Evolutionary conservation across 75 land plant genomes (phyloP), one percentile per base, ranked within the genome.

Genomic region (Ceratopteris richardii): DNA sequence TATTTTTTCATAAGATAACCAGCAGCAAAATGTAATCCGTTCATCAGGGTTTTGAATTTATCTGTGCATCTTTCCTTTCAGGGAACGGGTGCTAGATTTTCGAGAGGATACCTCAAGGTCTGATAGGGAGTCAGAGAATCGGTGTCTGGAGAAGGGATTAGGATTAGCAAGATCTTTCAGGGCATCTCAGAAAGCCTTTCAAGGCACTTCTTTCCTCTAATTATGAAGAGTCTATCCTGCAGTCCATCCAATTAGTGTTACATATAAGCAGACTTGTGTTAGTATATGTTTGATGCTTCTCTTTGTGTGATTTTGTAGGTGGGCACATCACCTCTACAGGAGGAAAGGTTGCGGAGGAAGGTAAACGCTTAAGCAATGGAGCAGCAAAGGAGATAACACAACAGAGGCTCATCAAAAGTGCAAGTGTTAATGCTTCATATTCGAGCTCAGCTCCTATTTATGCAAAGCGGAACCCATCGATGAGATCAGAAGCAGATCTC

Each of bases 31-130:
- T n/a, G n/a, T n/a, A n/a, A n/a, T n/a, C n/a, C n/a, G n/a, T n/a
- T n/a, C n/a, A n/a, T n/a, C n/a, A n/a, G n/a, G n/a, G n/a, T n/a
- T n/a, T n/a, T n/a, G n/a, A n/a, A n/a, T n/a, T n/a, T n/a, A n/a
- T n/a, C n/a, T n/a, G n/a, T n/a, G n/a, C n/a, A n/a, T n/a, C n/a
- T n/a, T 54, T 28, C 4, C 7, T 19, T 41, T 18, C 54, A 73
- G 76, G 76, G 76, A 73, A 48, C 70, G 76, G 27, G 70, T 64
- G 22, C 68, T 73, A 41, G 70, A 73, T 55, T 73, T 56, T 50
- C 71, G 71, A 12, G 76, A 73, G 64, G 70, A 66, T 52, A 58
- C 57, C 30, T 31, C 43, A 10, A 73, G 59, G 33, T 31, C 27
- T 57, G 26, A 29, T 29, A 47, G 56, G 30, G 76, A 66, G 25